Base-by-base conservation (phyloP, 2,329 filamentous ascomycete genomes). In the Trichoderma cornu-damae region DNA sequence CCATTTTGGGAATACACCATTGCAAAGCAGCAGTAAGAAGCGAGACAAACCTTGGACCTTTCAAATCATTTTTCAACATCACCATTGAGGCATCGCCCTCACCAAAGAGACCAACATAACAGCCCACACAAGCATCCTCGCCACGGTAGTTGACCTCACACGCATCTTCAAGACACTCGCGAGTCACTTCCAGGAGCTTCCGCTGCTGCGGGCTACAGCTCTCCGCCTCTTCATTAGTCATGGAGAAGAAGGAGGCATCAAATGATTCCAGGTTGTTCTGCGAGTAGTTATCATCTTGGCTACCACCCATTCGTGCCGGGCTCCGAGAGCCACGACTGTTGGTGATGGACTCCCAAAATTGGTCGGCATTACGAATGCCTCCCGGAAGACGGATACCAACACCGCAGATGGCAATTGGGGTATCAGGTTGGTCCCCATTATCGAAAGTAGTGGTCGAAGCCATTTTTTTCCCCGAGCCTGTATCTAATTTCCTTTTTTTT, bases 341-440 rank as follows among this genome's bases (percentile, higher is more conserved):
- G 42, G 62, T 4, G 1, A 72, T 61, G 7, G 70, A 60, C 34
- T 68, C 65, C 69, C 69, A 72, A 37, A 67, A 67, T 9, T 61
- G 61, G 4, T 61, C 44, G 0, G 62, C 57, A 42, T 63, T 61
- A 1, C 53, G 44, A 12, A 72, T 61, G 2, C 65, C 63, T n/a
- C 68, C 68, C 1, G 69, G 70, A 11, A 72, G 65, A 16, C 70
- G 64, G 53, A 68, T 61, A 6, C 62, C 68, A 60, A 70, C 63
- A 22, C 69, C 69, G 20, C 65, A 62, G 28, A 71, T 66, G 37
- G 69, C 69, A 34, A 72, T 64, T 7, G 68, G 68, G 3, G 20
- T 48, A 14, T 34, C 16, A 24, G 48, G 24, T 26, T 51, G 18
- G 20, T 47, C 48, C 6, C 32, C 38, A 5, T 47, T 47, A 14